A percentile compares a stretch with the other conserved stretches of the same genome.
These are phyloP conservation scores for Thielaviopsis euricoi DNA, from an alignment of 2,329 filamentous ascomycete species.

Conservation along the genomic window DNA sequence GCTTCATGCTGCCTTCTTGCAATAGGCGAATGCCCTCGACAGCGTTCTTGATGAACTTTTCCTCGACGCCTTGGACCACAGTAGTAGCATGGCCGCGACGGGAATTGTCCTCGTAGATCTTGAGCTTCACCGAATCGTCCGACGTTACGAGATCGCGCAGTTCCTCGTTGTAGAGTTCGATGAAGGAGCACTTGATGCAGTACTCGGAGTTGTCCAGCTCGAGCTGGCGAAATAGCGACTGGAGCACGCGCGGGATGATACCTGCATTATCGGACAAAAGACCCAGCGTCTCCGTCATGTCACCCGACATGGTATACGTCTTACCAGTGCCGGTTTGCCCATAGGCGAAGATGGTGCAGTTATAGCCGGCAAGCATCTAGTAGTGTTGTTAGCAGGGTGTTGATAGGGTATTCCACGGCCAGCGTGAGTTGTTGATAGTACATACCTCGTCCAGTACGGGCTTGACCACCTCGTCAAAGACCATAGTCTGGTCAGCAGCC, in stretches of 20 bases:
- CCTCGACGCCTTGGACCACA: conserved; percentile 93
- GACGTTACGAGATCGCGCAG: conserved; percentile 71
- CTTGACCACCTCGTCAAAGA: conserved; percentile 89
- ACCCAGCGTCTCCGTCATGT: conserved; percentile 77
- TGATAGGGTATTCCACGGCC: too few relatives aligned
- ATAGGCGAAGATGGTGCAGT: conserved; percentile 98
- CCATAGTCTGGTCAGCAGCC: conserved; percentile 80
- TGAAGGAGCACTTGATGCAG: conserved; percentile 94
- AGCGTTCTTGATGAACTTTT: conserved; percentile 77
- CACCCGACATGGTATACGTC: conserved; percentile 98
- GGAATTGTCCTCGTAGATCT: conserved; percentile 84
- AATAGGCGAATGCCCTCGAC: conserved; percentile 76
- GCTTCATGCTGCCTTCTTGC: conserved; percentile 76
- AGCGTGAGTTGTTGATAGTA: conserved; percentile 1
- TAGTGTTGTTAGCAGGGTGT: background rate
- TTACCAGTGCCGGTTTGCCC: conserved; percentile 97
- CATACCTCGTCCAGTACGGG: conserved; percentile 83
- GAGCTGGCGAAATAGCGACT: conserved; percentile 73
- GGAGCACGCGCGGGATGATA: conserved; percentile 82
- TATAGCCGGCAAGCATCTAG: conserved; percentile 84
- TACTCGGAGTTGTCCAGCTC: conserved; percentile 65
- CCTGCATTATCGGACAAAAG: conserved; percentile 82
- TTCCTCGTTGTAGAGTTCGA: conserved; percentile 97
- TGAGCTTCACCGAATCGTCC: conserved; percentile 74
- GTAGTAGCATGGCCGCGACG: conserved; percentile 75